Conservation (phyloP, 129 eudicot species). For the Ambrosia artemisiifolia region DNA sequence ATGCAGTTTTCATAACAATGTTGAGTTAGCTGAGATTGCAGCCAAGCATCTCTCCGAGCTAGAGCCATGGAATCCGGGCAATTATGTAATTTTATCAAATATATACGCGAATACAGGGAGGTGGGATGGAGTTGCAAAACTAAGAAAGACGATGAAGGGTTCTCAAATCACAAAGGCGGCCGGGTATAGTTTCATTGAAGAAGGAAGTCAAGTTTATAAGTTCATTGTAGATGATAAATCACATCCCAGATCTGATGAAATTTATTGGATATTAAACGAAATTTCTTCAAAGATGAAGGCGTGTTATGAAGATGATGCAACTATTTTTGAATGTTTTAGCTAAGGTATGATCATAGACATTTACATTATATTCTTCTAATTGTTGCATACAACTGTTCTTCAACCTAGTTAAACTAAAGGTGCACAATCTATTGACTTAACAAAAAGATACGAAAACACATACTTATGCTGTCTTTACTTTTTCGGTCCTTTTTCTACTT, state of each 20-base stretch:
- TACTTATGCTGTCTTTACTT: constrained; percentile 45
- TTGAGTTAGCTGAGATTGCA: constrained; percentile 60
- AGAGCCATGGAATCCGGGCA: constrained; percentile 76
- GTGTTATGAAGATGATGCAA: constrained; percentile 12
- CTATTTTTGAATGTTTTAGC: constrained; percentile 11
- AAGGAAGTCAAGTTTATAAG: constrained; percentile 57
- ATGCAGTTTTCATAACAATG: constrained; percentile 61
- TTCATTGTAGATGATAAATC: constrained; percentile 70
- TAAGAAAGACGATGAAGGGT: constrained; percentile 69
- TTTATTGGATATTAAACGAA: constrained; percentile 42
- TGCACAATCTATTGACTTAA: background rate
- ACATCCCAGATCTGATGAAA: constrained; percentile 51
- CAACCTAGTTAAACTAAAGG: background rate
- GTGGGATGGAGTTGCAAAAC: constrained; percentile 66
- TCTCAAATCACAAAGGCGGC: constrained; percentile 51
- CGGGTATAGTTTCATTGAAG: constrained; percentile 65
- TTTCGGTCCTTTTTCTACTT: constrained; percentile 34
- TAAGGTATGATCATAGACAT: constrained; percentile 2
- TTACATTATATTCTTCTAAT: background rate
- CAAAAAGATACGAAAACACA: constrained; percentile 4
- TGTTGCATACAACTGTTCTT: background rate
- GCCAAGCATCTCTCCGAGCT: constrained; percentile 46
- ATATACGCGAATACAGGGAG: constrained; percentile 52
- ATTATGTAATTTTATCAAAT: constrained; percentile 74
- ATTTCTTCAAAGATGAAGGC: constrained; percentile 40